These are phyloP conservation scores for Heterobasidion occidentale DNA, from an alignment of 1,284 basidiomycete genomes.

Conservation along the genomic window DNA sequence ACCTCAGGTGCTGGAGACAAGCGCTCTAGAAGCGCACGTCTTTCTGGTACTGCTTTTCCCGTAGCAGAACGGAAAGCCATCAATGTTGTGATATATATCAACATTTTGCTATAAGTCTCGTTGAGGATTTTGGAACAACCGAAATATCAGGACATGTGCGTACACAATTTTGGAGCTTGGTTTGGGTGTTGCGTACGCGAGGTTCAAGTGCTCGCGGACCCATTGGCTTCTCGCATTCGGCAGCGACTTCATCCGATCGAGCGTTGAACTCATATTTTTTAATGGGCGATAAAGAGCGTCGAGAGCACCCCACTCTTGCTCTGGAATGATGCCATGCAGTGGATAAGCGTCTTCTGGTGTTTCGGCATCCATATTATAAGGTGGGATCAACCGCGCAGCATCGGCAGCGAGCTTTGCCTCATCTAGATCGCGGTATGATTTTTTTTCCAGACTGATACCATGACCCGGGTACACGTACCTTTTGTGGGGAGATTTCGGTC, in stretches of 20 bases:
- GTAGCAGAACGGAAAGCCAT: constrained; percentile 47
- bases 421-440: constrained; percentile 30
- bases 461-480: constrained; percentile 29
- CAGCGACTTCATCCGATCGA: constrained; percentile 47
- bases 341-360: constrained; percentile 72
- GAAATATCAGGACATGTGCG: constrained; percentile 15
- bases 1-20: constrained; percentile 52
- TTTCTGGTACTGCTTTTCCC: constrained; percentile 35
- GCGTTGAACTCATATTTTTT: constrained; percentile 37
- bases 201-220: constrained; percentile 52
- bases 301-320: constrained; percentile 67
- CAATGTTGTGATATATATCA: constrained; percentile 76
- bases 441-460: not conserved
- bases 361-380: constrained; percentile 56
- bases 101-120: constrained; percentile 46
- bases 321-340: constrained; percentile 68
- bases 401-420: constrained; percentile 57
- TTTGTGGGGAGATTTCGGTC: constrained; percentile 58
- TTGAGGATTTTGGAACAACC: not conserved
- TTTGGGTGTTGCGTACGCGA: constrained; percentile 31
- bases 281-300: constrained; percentile 38
- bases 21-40: constrained; percentile 45
- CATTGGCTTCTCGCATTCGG: constrained; percentile 61
- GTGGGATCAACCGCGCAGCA: constrained; percentile 65
- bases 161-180: constrained; percentile 55